These are phyloP conservation scores for Ceratobasidium sp. DNA, from an alignment of 1,284 basidiomycete genomes.

Conservation along the genomic window DNA sequence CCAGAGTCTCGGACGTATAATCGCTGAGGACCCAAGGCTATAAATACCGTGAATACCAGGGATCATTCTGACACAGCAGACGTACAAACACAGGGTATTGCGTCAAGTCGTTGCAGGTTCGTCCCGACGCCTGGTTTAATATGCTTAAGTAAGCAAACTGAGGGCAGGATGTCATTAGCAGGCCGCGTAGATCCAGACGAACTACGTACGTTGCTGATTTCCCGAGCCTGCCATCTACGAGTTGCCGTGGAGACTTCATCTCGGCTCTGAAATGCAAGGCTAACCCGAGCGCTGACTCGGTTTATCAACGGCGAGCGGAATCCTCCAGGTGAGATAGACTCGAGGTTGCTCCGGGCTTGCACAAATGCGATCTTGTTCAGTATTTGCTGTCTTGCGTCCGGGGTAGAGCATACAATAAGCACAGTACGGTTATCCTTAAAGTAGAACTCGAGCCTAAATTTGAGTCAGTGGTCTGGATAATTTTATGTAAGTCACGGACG, in stretches of 20 bases:
- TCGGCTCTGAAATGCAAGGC: conserved; percentile 49
- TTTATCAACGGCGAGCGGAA: conserved; percentile 64
- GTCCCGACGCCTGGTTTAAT: conserved; percentile 85
- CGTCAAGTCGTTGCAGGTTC: conserved; percentile 93
- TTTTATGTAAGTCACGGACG: not conserved
- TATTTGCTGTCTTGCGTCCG: conserved; percentile 67
- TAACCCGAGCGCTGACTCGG: conserved; percentile 57
- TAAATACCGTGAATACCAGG: conserved; percentile 19
- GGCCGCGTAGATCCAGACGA: conserved; percentile 1
- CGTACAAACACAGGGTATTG: conserved; percentile 93
- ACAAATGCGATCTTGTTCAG: conserved; percentile 54
- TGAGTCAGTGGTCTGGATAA: not conserved
- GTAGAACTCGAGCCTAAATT: conserved; percentile 82
- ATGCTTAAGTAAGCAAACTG: conserved; percentile 88
- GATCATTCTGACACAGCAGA: conserved; percentile 40
- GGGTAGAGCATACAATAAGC: conserved; percentile 77
- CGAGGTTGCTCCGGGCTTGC: conserved; percentile 35
- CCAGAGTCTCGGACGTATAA: conserved; percentile 76
- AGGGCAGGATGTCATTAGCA: conserved; percentile 15
- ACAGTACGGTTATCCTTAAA: conserved; percentile 87
- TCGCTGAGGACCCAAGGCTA: conserved; percentile 88
- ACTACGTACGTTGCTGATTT: conserved; percentile 81
- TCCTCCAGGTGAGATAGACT: conserved; percentile 42
- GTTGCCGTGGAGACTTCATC: conserved; percentile 75
- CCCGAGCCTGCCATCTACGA: conserved; percentile 81